Evolutionary conservation across 108 stramenopile species (phyloP), one percentile per base, ranked within the genome.

Genomic region (Chaetoceros muelleri): DNA sequence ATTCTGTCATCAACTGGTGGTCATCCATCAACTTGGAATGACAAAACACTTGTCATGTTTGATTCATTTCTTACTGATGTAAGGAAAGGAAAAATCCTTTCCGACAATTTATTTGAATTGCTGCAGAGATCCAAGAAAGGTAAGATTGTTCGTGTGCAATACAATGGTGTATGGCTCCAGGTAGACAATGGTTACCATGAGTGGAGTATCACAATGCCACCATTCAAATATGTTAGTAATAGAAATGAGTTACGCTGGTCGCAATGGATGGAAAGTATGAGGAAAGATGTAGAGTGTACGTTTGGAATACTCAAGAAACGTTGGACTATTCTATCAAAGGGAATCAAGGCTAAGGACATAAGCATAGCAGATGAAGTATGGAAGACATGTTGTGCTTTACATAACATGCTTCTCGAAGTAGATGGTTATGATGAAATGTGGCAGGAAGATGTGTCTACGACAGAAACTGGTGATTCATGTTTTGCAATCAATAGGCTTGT

Each of bases 271-370:
- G 62, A 64, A 62, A 66, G 69, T 52, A 18, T 73, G 22, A 30
- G 76, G 2, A 77, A 77, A 30, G 72, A 73, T 66, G 72, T 73
- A 18, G 76, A 77, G 56, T 77, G 78, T 52, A 60, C 63, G 1
- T 71, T 76, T 60, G 70, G 70, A 3, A 74, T 74, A 28, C 48
- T 70, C 18, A 75, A 65, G 64, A 62, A 20, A 10, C 52, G 58
- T 44, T 60, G 57, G 28, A 29, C 24, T 21, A 64, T 65, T 48
- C 52, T 58, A 47, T 64, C 65, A 23, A 34, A 44, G 19, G 68
- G 60, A 10, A 26, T 62, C 26, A 49, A 68, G 1, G 16, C 71
- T 53, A 54, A 64, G 62, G 2, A 62, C 58, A 40, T 16, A 56
- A 19, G 61, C 44, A 29, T 25, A 20, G 50, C 2, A 65, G 75